Base-by-base conservation (phyloP, 352 stramenopile species). In the Globisporangium echinulatum region DNA sequence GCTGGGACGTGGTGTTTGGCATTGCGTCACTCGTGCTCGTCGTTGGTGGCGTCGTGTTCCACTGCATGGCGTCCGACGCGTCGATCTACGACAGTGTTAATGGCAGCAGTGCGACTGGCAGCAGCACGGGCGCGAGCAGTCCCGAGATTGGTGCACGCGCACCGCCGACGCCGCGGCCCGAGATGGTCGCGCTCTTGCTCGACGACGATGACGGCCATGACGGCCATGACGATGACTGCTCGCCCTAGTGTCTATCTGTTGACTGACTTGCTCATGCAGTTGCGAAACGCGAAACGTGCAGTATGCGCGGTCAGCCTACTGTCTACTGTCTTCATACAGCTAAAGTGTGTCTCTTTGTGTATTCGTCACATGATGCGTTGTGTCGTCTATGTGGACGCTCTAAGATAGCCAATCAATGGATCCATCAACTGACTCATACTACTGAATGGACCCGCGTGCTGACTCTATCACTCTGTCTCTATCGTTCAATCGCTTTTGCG, bases 1-100 rank as follows among this genome's bases (percentile, higher is more conserved):
- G 72, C 13, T 95, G 86, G 86, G 72, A 95, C 59, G 69, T 95
- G 39, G 86, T 95, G 33, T 95, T 95, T 65, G 72, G 65, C 17
- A 93, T 95, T 49, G 82, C 84, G 53, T 75, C 82, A 11, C 61
- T 76, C 19, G 69, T 95, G 46, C 71, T 93, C 15, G 68, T 90
- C 17, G 79, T 89, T 52, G 85, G 85, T 15, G 85, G 73, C 1
- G 58, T 71, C 37, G 70, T 95, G 54, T 95, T 93, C 69, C 83
- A 93, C 54, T 84, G 69, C 49, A 80, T 77, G 49, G 80, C 85
- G 13, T 92, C 82, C 1, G 85, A 95, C 68, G 74, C 80, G 56
- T 88, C 78, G 1, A 92, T 94, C 49, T 93, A 89, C 63, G 49
- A 65, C 8, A 44, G 7, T 44, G 40, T 13, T 14, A 44, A 44